These are phyloP conservation scores for Chrysosporium keratinophilum DNA, from an alignment of 2,329 filamentous ascomycete genomes.

Conservation along the genomic window DNA sequence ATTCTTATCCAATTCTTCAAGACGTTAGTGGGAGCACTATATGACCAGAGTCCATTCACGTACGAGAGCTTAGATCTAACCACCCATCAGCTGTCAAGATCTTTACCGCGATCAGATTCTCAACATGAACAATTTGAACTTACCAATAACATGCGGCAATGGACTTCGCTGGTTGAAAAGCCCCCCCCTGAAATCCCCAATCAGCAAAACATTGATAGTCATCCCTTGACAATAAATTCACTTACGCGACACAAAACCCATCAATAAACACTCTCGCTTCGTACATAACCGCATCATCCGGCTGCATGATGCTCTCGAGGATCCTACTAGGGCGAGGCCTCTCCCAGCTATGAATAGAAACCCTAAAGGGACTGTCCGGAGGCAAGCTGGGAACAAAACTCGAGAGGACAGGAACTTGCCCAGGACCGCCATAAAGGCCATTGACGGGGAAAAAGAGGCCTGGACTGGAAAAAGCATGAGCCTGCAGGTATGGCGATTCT, in stretches of 20 bases:
- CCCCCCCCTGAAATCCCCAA: slow-evolving; percentile 43
- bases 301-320: slow-evolving; percentile 47
- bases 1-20: slow-evolving; percentile 40
- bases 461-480: slow-evolving; percentile 31
- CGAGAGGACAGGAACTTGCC: slow-evolving; percentile 54
- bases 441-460: slow-evolving; percentile 18
- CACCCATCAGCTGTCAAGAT: slow-evolving; percentile 4
- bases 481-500: slow-evolving; percentile 47
- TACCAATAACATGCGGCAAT: slow-evolving; percentile 47
- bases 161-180: slow-evolving; percentile 43
- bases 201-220: not conserved
- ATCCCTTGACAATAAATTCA: slow-evolving; percentile 8
- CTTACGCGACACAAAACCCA: slow-evolving; percentile 53
- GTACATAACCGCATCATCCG: slow-evolving; percentile 48
- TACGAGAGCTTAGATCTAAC: slow-evolving; percentile 31
- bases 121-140: slow-evolving; percentile 17
- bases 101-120: not conserved
- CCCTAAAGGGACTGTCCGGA: slow-evolving; percentile 50
- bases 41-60: slow-evolving; percentile 6
- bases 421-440: slow-evolving; percentile 20
- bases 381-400: slow-evolving; percentile 59
- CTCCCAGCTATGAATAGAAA: slow-evolving; percentile 68
- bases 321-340: slow-evolving; percentile 50
- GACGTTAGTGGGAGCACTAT: slow-evolving; percentile 30
- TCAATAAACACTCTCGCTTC: slow-evolving; percentile 61